A percentile compares a stretch with the other conserved stretches of the same genome.
phyloP scores from a whole-genome alignment of 2,329 filamentous ascomycete species.

The Trichophyton simii region DNA sequence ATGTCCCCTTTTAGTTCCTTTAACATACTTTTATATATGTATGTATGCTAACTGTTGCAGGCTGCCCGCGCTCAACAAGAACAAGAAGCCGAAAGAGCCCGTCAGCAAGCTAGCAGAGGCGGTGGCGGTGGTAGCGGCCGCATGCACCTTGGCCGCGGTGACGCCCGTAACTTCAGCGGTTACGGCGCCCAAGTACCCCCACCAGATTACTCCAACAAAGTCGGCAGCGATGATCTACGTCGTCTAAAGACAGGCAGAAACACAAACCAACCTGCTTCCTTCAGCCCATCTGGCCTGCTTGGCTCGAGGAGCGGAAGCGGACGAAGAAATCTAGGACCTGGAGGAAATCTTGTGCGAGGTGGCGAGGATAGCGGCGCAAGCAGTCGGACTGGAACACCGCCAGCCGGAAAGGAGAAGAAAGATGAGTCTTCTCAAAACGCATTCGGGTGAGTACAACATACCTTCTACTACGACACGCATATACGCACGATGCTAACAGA shows the following conservation, averaged over 20 bases:
- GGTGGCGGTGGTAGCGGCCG: conserved; percentile 55
- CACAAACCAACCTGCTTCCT: conserved; percentile 49
- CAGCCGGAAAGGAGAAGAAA: conserved; percentile 49
- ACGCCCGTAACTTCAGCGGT: conserved; percentile 66
- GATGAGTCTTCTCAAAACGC: conserved; percentile 66
- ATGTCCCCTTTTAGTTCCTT: conserved; percentile 20
- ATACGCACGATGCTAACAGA: background rate
- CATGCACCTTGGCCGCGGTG: conserved; percentile 64
- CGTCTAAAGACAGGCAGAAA: conserved; percentile 54
- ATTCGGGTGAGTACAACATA: conserved; percentile 61
- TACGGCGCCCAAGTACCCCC: conserved; percentile 57
- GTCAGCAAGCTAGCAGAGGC: conserved; percentile 44
- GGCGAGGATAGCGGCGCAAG: conserved; percentile 78
- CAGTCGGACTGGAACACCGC: conserved; percentile 80
- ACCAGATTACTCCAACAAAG: conserved; percentile 62
- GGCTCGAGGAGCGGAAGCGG: conserved; percentile 73
- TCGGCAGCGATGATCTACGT: conserved; percentile 82
- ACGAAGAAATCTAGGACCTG: conserved; percentile 56
- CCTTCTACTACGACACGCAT: background rate
- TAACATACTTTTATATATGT: conserved; percentile 3
- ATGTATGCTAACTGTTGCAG: conserved; percentile 13
- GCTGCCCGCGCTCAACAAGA: conserved; percentile 70
- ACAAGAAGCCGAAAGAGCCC: conserved; percentile 52
- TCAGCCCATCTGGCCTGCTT: conserved; percentile 81
- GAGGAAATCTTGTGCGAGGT: conserved; percentile 57